These are phyloP conservation scores for Yamadazyma sp. DNA, from an alignment of 805 yeast species.

Conservation along the genomic window DNA sequence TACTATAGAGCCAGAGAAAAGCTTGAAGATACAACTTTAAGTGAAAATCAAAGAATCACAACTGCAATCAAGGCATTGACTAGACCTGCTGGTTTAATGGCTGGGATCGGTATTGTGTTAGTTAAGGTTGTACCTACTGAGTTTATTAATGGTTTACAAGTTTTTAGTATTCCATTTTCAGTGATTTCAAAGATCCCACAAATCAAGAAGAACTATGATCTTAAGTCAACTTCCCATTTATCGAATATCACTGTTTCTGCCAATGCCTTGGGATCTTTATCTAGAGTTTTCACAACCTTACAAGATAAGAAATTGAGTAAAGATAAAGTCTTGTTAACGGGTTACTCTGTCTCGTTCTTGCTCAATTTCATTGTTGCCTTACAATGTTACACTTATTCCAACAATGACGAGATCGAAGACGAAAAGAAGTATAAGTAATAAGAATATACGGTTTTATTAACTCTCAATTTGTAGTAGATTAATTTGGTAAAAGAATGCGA, in stretches of 20 bases:
- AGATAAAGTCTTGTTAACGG: conserved; percentile 36
- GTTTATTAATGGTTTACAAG: conserved; percentile 29
- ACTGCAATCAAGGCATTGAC: conserved; percentile 18
- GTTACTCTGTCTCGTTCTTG: conserved; percentile 32
- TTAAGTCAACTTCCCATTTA: conserved; percentile 36
- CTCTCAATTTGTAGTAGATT: too few species aligned
- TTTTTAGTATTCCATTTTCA: conserved; percentile 36
- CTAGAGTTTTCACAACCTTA: conserved; percentile 39
- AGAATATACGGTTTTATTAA: too few species aligned
- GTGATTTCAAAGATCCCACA: conserved; percentile 40
- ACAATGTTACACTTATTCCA: conserved; percentile 24
- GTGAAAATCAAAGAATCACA: conserved; percentile 17
- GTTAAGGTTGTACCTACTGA: conserved; percentile 29
- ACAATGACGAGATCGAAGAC: conserved; percentile 8
- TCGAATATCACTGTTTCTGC: conserved; percentile 39
- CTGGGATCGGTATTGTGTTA: conserved; percentile 26
- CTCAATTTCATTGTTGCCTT: conserved; percentile 35
- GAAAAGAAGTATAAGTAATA: conserved; percentile 7
- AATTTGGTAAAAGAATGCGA: too few species aligned
- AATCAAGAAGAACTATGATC: conserved; percentile 29
- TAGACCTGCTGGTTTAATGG: conserved; percentile 25
- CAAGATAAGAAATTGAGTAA: conserved; percentile 26
- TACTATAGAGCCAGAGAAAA: conserved; percentile 28
- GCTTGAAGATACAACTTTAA: conserved; percentile 13
- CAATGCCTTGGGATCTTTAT: conserved; percentile 35